Evolutionary conservation across 2,329 filamentous ascomycete genomes (phyloP), one percentile per base, ranked within the genome.

Genomic region (Fusarium sp.): DNA sequence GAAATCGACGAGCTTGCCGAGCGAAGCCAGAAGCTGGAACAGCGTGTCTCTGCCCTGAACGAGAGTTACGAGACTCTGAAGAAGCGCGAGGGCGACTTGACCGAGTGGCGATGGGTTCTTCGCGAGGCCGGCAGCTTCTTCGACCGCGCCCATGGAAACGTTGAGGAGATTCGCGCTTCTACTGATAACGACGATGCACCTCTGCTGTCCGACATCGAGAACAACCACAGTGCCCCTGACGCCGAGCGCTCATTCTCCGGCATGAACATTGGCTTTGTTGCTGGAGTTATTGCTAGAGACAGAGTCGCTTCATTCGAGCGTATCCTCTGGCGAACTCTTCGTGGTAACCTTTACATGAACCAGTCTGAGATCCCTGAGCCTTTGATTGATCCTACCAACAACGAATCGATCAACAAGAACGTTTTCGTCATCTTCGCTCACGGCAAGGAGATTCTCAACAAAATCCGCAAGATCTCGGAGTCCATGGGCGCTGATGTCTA

Each of bases 371-470:
- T 99, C 66, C 90, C 94, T 9, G 95, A 99, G 78, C 89, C 93
- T 37, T 91, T 99, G 72, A 86, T 97, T 78, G 93, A 99, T 79
- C 95, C 96, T 17, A 87, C 91, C 77, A 97, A 89, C 82, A 97
- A 98, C 78, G 95, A 98, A 81, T 86, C 92, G 68, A 87, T 96
- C 73, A 89, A 92, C 84, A 99, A 99, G 89, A 99, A 97, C 74
- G 96, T 99, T 56, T 99, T 99, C 76, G 95, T 99, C 76, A 99
- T 99, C 79, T 99, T 99, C 75, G 96, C 96, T 14, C 96, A 99
- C 76, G 96, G 96, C 77, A 97, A 97, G 81, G 95, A 98, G 81
- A 97, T 99, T 72, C 90, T 99, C 74, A 92, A 94, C 76, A 99
- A 99, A 88, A 98, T 99, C 77, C 90, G 96, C 76, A 98, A 97